Evolutionary conservation across 495 filamentous ascomycete genomes (phyloP).

Genomic region (Penicillium angulare): DNA sequence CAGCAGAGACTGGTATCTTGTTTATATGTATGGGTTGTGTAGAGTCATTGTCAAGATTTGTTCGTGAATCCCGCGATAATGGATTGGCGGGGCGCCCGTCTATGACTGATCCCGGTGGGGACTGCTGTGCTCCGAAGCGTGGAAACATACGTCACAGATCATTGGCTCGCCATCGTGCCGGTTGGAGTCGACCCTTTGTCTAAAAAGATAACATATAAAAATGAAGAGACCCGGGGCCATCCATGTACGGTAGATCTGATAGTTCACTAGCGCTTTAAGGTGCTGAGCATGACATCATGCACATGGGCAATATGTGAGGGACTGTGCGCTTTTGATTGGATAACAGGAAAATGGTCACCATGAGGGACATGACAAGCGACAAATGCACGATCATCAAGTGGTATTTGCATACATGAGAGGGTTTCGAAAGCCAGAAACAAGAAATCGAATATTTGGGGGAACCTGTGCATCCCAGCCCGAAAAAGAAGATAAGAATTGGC

Average conservation of each 20-base stretch:
- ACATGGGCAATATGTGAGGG: neutral
- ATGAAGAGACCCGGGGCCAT: neutral
- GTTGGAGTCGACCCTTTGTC: neutral
- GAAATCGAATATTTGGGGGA: too few relatives aligned
- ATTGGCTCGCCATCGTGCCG: neutral
- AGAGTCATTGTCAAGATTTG: neutral
- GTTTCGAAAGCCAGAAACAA: neutral
- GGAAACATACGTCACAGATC: neutral
- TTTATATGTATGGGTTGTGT: neutral
- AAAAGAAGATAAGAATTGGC: neutral
- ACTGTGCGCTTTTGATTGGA: constrained; percentile 10
- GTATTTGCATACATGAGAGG: neutral
- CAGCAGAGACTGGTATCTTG: neutral
- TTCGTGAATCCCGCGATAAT: constrained; percentile 12
- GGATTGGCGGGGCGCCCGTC: constrained; percentile 24
- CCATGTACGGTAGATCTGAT: neutral
- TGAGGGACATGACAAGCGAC: constrained; percentile 2
- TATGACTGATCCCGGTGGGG: constrained; percentile 24
- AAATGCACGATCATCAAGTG: constrained; percentile 8
- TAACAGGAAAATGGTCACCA: neutral
- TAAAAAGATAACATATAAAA: neutral
- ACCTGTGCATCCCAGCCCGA: too few relatives aligned
- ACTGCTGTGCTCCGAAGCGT: constrained; percentile 29
- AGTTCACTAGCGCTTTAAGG: constrained; percentile 1
- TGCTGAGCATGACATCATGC: constrained; percentile 14